Evolutionary conservation across 108 stramenopile species (phyloP).

Genomic region (Cafeteria roenbergensis): DNA sequence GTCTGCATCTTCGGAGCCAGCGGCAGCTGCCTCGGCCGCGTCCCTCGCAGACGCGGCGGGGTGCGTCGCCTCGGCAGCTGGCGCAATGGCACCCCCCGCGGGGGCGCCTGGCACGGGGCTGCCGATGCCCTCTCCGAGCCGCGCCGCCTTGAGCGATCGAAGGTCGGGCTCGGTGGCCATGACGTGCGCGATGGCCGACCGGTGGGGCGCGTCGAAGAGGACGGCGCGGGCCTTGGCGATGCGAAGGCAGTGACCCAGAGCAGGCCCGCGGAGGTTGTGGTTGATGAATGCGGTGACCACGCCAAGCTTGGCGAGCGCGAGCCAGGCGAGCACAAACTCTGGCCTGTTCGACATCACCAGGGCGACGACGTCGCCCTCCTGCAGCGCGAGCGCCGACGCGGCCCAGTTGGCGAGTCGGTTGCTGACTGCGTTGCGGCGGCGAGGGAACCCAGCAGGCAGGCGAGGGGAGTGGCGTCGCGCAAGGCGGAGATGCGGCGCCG

Average conservation of each 20-base stretch:
- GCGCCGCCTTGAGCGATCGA: too few relatives aligned
- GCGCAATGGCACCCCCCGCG: too few relatives aligned
- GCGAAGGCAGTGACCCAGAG: slow-evolving; percentile 23
- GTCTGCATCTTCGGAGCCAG: too few relatives aligned
- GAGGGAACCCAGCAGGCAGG: too few relatives aligned
- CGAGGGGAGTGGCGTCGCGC: too few relatives aligned
- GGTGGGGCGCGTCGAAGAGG: slow-evolving; percentile 17
- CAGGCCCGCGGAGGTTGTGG: slow-evolving; percentile 16
- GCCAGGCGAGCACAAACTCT: slow-evolving; percentile 27
- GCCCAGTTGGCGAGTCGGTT: slow-evolving; percentile 1
- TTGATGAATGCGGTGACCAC: slow-evolving; percentile 26
- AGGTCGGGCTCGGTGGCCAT: too few relatives aligned
- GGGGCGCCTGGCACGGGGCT: too few relatives aligned
- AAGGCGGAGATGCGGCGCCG: too few relatives aligned
- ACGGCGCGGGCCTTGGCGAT: slow-evolving; percentile 17
- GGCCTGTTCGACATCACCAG: slow-evolving; percentile 26
- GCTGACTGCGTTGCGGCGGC: background rate
- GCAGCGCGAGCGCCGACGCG: background rate
- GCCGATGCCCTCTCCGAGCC: too few relatives aligned
- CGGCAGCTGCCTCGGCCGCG: too few relatives aligned
- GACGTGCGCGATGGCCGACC: slow-evolving; percentile 4
- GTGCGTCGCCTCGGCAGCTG: too few relatives aligned
- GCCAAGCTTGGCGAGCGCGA: slow-evolving; percentile 29
- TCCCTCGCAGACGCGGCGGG: too few relatives aligned
- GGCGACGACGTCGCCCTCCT: slow-evolving; percentile 18